These are phyloP conservation scores for Trichophyton benhamiae DNA, from an alignment of 2,329 filamentous ascomycete genomes.

Conservation along the genomic window DNA sequence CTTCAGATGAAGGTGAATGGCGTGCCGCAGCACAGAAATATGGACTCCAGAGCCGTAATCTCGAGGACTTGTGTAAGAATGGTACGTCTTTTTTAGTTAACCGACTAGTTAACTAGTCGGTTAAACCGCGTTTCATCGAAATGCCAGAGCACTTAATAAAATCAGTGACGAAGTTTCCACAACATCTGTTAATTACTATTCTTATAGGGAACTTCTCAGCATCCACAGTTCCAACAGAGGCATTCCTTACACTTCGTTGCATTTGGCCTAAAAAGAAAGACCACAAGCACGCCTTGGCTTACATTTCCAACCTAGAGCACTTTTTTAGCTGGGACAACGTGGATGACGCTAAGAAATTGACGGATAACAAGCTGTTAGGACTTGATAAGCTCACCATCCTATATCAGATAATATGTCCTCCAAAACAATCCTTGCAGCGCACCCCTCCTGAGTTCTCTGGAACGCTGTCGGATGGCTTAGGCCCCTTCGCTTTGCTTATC, in stretches of 20 bases:
- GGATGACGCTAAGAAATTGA: conserved; percentile 7
- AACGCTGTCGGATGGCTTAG: conserved; percentile 9
- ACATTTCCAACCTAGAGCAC: conserved; percentile 11
- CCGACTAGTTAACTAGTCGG: neutral
- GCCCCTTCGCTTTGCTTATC: conserved; percentile 10
- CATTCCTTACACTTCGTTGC: conserved; percentile 12
- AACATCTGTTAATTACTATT: neutral
- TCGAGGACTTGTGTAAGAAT: conserved; percentile 2
- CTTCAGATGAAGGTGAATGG: conserved; percentile 10
- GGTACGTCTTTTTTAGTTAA: neutral
- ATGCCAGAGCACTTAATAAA: too few species aligned
- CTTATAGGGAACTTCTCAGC: conserved; percentile 9
- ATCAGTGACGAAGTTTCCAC: neutral
- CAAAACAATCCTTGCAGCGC: conserved; percentile 4
- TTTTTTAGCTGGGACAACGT: conserved; percentile 11
- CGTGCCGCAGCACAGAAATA: conserved; percentile 10
- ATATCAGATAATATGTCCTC: conserved; percentile 9
- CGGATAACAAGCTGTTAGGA: conserved; percentile 7
- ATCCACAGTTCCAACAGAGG: conserved; percentile 12
- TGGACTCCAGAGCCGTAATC: conserved; percentile 4
- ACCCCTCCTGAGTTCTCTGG: conserved; percentile 7
- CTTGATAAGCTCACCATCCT: conserved; percentile 10
- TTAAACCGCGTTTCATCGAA: too few species aligned
- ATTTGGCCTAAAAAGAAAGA: conserved; percentile 10
- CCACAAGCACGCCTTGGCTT: neutral